phyloP scores from a whole-genome alignment of 352 stramenopile genomes.

The Pythium biforme region DNA sequence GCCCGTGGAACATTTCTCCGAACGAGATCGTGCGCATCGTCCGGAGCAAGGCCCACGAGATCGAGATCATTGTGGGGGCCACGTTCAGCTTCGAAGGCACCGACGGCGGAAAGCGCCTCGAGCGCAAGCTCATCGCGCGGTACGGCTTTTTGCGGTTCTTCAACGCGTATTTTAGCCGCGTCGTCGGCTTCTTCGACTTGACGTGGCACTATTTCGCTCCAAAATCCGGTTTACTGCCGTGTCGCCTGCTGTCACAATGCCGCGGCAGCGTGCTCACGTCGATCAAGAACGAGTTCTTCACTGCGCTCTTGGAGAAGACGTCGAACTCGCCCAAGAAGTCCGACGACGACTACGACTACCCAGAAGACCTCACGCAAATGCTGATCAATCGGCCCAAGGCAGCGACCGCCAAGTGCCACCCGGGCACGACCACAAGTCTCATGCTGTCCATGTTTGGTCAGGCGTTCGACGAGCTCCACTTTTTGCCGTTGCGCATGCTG shows the following conservation, averaged over 20 bases:
- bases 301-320: constrained; percentile 67
- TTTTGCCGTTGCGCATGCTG: constrained; percentile 62
- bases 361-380: constrained; percentile 83
- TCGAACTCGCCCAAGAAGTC: constrained; percentile 70
- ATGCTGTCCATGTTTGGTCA: constrained; percentile 84
- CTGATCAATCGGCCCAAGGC: constrained; percentile 86
- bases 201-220: constrained; percentile 73
- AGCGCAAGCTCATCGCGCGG: constrained; percentile 39
- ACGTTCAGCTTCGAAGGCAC: neutral
- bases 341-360: constrained; percentile 93
- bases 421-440: constrained; percentile 60
- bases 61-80: constrained; percentile 6
- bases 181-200: constrained; percentile 75
- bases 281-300: constrained; percentile 84
- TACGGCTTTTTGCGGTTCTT: constrained; percentile 70
- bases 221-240: constrained; percentile 32
- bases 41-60: constrained; percentile 20
- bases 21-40: constrained; percentile 36
- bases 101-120: neutral
- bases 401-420: constrained; percentile 70
- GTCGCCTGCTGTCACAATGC: constrained; percentile 54
- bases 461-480: constrained; percentile 85
- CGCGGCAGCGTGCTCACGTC: constrained; percentile 67
- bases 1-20: constrained; percentile 63
- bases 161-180: constrained; percentile 68